Percentiles rank a stretch among this genome's conserved stretches.
Conservation (phyloP, 345 rosid species). For the Hibiscus trionum region DNA sequence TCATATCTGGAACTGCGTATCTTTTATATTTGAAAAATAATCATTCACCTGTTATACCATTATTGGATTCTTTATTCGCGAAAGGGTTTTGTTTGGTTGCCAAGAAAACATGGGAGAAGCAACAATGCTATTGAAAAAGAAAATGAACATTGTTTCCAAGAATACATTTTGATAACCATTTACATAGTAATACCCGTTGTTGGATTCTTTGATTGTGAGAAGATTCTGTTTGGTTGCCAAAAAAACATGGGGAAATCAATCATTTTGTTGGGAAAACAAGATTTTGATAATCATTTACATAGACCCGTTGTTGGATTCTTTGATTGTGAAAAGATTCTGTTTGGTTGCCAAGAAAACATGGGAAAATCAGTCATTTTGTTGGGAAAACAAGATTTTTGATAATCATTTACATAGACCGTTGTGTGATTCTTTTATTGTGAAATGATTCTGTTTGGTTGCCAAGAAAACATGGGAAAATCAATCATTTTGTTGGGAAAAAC, state of each 20-base stretch:
- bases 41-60: no score
- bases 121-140: not conserved
- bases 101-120: not conserved
- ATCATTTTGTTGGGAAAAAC: not conserved
- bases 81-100: not conserved
- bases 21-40: not conserved
- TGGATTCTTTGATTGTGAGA: not conserved
- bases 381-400: no score
- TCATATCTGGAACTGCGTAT: not conserved
- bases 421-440: not conserved
- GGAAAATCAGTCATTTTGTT: no score
- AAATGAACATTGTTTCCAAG: not conserved
- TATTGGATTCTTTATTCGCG: not conserved
- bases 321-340: no score
- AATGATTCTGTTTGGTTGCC: not conserved
- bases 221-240: no score
- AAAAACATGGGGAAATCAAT: no score
- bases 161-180: not conserved
- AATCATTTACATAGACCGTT: not conserved
- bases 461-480: not conserved
- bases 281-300: no score
- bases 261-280: no score
- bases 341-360: no score
- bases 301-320: no score
- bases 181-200: not conserved